Base-by-base conservation (phyloP, 805 yeast genomes). In the Wickerhamomyces tratensis region DNA sequence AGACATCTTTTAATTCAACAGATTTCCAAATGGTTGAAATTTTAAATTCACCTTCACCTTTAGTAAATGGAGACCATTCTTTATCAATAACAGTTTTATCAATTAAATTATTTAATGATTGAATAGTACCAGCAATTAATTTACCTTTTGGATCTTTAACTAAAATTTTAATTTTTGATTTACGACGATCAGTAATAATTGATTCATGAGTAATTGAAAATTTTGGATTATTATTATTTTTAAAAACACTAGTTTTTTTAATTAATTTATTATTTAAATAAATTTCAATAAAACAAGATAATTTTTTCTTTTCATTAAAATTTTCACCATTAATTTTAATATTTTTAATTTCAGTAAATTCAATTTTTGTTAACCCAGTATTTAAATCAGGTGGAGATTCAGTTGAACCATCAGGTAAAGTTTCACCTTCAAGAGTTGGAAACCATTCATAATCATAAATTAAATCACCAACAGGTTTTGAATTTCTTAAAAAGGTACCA, bases 301-400 rank as follows among this genome's bases (percentile, higher is more conserved):
- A 66, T 43, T 77, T 77, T 26, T 76, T 77, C 29, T 72, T 76
- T 37, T 43, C 50, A 31, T 13, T 12, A 31, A 31, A 31, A 11
- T 7, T 12, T 8, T 8, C n/a, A 31, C 34, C 34, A 12, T 47
- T 44, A 33, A 43, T 43, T 7, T 15, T 12, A 7, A 57, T 42
- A 37, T 49, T 76, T 64, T 86, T 77, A 26, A 84, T 82, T 50
- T 78, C 84, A 30, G 67, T 57, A 39, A 86, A 62, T 46, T 79
- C 82, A 50, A 91, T 65, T 53, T 79, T 72, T 20, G 82, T 77
- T 52, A 94, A 80, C 72, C 99, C 99, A 13, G 97, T 87, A 64
- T 91, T 91, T 59, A 86, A 76, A 50, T 87, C 96, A 38, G 96
- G 96, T 38, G 94, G 85, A 39, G 94, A 87, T 49, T 79, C 81